Percentiles rank a stretch among this genome's conserved stretches.
These are phyloP conservation scores for Tricholoma sp. DNA, from an alignment of 768 basidiomycete species.

Conservation along the genomic window DNA sequence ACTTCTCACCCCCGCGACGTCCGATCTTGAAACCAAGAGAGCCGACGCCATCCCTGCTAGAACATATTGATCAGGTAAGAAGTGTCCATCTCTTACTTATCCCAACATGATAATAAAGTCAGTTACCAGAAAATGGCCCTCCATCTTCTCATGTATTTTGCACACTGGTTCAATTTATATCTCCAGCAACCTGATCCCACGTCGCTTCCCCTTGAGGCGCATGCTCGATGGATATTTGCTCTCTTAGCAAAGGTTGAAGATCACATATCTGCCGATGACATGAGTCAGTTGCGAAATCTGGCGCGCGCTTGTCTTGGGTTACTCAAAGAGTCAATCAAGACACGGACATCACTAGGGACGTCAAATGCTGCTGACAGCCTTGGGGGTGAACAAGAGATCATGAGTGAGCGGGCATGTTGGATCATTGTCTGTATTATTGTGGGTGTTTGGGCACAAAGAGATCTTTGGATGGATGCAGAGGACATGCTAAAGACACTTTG, in stretches of 20 bases:
- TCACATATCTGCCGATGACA: constrained; percentile 68
- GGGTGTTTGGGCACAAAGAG: constrained; percentile 72
- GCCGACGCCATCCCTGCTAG: constrained; percentile 53
- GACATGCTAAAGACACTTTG: constrained; percentile 31
- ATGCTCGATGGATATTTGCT: constrained; percentile 76
- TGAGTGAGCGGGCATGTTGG: constrained; percentile 60
- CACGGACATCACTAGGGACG: constrained; percentile 10
- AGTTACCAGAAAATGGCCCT: constrained; percentile 54
- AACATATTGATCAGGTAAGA: constrained; percentile 63
- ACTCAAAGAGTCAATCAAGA: constrained; percentile 31
- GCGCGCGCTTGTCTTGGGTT: constrained; percentile 64
- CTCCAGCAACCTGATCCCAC: constrained; percentile 38
- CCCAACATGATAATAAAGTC: constrained; percentile 10
- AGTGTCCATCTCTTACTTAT: constrained; percentile 2
- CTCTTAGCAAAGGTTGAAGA: constrained; percentile 69
- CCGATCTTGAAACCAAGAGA: constrained; percentile 38
- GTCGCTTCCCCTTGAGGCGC: constrained; percentile 43
- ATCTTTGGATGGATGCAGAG: constrained; percentile 77
- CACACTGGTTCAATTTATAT: constrained; percentile 71
- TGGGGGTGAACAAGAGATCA: constrained; percentile 13
- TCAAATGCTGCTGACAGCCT: constrained; percentile 4
- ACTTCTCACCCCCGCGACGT: neutral
- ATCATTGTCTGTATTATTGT: constrained; percentile 61
- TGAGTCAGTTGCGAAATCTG: constrained; percentile 68
- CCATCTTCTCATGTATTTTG: constrained; percentile 80